Percentiles rank a stretch among this genome's conserved stretches.
Conservation (phyloP, 2,329 filamentous ascomycete species). For the Ophiostoma australiae region DNA sequence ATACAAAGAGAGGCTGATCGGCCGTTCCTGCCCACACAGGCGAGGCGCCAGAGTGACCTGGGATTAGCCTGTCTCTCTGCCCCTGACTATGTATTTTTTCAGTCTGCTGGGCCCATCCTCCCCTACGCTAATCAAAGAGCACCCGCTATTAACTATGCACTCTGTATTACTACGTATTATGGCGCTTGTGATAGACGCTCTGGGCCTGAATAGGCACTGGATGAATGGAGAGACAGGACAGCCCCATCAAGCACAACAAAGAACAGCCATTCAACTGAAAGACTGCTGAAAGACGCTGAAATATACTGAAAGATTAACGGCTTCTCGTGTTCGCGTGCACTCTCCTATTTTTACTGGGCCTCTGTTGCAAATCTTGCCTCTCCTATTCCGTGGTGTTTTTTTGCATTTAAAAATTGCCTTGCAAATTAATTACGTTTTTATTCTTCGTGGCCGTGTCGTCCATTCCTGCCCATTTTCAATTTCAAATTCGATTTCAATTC, state of each 20-base stretch:
- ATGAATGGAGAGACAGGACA: background rate
- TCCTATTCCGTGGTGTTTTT: slow-evolving; percentile 1
- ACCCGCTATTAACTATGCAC: slow-evolving; percentile 11
- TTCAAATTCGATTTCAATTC: background rate
- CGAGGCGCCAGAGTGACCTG: slow-evolving; percentile 7
- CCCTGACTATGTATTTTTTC: slow-evolving; percentile 16
- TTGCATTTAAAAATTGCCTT: background rate
- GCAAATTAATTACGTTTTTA: slow-evolving; percentile 15
- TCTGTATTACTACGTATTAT: background rate
- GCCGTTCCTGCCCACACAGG: background rate
- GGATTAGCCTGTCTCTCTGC: slow-evolving; percentile 12
- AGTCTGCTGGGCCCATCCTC: slow-evolving; percentile 3
- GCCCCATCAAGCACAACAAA: background rate
- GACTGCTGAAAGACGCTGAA: background rate
- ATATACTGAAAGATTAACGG: background rate
- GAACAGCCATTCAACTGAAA: background rate
- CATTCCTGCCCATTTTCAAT: slow-evolving; percentile 17
- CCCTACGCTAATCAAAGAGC: slow-evolving; percentile 22
- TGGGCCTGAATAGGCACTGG: background rate
- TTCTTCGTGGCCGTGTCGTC: slow-evolving; percentile 21
- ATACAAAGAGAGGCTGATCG: background rate
- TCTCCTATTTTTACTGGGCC: slow-evolving; percentile 14
- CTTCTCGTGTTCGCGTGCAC: background rate
- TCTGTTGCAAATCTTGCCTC: slow-evolving; percentile 13
- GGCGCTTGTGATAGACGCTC: background rate